Base-by-base conservation (phyloP, 2,329 filamentous ascomycete genomes). In the Penicillium hordei region DNA sequence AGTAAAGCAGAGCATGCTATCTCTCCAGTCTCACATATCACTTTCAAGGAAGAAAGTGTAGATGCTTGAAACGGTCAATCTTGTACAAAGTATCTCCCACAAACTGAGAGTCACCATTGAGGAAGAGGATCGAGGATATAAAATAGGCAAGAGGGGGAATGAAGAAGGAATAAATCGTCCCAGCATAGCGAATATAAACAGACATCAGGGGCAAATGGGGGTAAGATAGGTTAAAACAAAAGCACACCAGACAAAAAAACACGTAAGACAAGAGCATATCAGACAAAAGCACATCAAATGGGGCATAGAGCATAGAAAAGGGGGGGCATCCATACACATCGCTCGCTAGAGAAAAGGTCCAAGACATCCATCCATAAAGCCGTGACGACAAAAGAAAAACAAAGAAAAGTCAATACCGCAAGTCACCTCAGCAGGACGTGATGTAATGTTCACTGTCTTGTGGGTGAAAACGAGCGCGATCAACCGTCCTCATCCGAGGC, bases 401-500 rank as follows among this genome's bases (percentile, higher is more conserved):
- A 50, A 56, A 60, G 50, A 48, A 62, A 64, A 55, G 53, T 53
- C 57, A 45, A 34, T 53, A 36, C n/a, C 36, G 39, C 50, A 58
- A 40, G 40, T 52, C 57, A 59, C 57, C 42, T 36, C 43, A 52
- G 42, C 44, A 43, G 53, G 50, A 40, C 54, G 19, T 45, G 17
- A 7, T 29, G 12, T 13, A 5, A 6, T 25, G 15, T 21, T 27
- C 21, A 52, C 38, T n/a, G 40, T 50, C 58, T 48, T 43, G 25
- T 25, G 34, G 38, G 34, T 38, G 43, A 40, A 34, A 27, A 31
- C 3, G 6, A 17, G 21, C 9, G 12, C 15, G n/a, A 17, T 74
- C 64, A 77, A 60, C 75, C 81, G 59, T 82, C 81, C 52, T 80
- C 81, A 63, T 82, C 82, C 36, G 81, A 81, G 66, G 70, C 65